Conservation (phyloP, 805 yeast genomes). For the Candida quercuum region DNA sequence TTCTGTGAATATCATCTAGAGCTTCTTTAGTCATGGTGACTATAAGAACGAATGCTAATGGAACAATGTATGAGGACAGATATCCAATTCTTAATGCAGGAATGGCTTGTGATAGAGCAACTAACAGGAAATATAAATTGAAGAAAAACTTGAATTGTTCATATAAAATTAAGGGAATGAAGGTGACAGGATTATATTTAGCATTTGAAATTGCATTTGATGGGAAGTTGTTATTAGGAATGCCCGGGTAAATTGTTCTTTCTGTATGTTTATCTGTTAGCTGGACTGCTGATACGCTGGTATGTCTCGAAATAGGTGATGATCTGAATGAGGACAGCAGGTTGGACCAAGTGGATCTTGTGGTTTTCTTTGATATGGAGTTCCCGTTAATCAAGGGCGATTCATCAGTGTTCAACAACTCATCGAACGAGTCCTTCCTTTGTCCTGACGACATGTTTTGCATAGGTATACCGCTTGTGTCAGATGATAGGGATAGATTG, state of each 20-base stretch:
- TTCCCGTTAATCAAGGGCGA: slow-evolving; percentile 9
- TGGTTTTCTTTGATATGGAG: neutral
- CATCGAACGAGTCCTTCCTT: slow-evolving; percentile 23
- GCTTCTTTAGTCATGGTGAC: slow-evolving; percentile 97
- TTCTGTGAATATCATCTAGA: slow-evolving; percentile 83
- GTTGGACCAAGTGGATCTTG: slow-evolving; percentile 13
- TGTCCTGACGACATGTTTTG: slow-evolving; percentile 24
- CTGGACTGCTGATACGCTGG: slow-evolving; percentile 13
- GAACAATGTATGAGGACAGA: slow-evolving; percentile 87
- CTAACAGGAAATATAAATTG: slow-evolving; percentile 85
- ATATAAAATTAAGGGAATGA: slow-evolving; percentile 81
- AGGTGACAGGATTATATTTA: slow-evolving; percentile 82
- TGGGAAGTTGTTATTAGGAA: slow-evolving; percentile 38
- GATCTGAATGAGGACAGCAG: slow-evolving; percentile 5
- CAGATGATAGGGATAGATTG: slow-evolving; percentile 25
- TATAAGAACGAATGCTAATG: slow-evolving; percentile 84
- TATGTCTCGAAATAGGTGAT: slow-evolving; percentile 9
- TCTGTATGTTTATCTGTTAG: slow-evolving; percentile 28
- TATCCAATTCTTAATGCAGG: slow-evolving; percentile 92
- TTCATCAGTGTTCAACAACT: slow-evolving; percentile 15
- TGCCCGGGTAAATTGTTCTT: slow-evolving; percentile 38
- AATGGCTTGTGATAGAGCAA: slow-evolving; percentile 88
- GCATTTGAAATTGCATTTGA: slow-evolving; percentile 90
- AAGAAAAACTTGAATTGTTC: slow-evolving; percentile 97
- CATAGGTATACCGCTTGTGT: slow-evolving; percentile 28